These are phyloP conservation scores for Petunia hybrid DNA, from an alignment of 305 asterid species.

Conservation along the genomic window DNA sequence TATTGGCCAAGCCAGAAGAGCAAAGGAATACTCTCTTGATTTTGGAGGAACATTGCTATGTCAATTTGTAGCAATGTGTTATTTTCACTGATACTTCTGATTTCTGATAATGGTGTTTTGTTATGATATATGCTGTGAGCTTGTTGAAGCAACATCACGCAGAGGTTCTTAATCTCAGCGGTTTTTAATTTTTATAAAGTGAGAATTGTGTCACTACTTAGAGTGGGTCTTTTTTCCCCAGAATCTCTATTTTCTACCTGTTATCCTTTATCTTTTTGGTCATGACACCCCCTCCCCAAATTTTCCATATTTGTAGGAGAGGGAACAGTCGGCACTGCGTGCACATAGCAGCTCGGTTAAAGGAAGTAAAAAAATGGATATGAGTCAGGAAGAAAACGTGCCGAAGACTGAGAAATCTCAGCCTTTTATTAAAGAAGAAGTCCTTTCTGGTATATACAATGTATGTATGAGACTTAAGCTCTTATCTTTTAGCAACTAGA, in stretches of 20 bases:
- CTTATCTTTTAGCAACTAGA: not conserved
- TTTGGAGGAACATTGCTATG: not conserved
- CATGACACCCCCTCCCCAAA: conserved; percentile 6
- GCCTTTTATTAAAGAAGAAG: conserved; percentile 88
- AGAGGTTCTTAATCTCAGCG: conserved; percentile 20
- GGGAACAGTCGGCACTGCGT: conserved; percentile 66
- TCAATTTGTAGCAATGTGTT: conserved; percentile 18
- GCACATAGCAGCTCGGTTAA: conserved; percentile 68
- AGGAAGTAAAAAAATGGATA: conserved; percentile 52
- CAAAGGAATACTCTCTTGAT: conserved; percentile 7
- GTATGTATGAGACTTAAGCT: conserved; percentile 49
- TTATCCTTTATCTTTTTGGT: not conserved
- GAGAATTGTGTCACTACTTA: not conserved
- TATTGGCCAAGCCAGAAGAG: not conserved
- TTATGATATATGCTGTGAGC: conserved; percentile 4
- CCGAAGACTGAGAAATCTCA: conserved; percentile 55
- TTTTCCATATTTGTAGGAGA: conserved; percentile 52
- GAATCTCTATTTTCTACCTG: not conserved
- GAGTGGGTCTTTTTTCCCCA: not conserved
- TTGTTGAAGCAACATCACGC: conserved; percentile 26
- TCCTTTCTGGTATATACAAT: conserved; percentile 68
- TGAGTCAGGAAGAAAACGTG: conserved; percentile 54
- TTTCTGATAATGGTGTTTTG: not conserved
- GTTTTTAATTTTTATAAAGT: not conserved
- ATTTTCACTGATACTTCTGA: conserved; percentile 18